Conservation (phyloP, 164 flowering plant species). For the Brasenia schreberi region DNA sequence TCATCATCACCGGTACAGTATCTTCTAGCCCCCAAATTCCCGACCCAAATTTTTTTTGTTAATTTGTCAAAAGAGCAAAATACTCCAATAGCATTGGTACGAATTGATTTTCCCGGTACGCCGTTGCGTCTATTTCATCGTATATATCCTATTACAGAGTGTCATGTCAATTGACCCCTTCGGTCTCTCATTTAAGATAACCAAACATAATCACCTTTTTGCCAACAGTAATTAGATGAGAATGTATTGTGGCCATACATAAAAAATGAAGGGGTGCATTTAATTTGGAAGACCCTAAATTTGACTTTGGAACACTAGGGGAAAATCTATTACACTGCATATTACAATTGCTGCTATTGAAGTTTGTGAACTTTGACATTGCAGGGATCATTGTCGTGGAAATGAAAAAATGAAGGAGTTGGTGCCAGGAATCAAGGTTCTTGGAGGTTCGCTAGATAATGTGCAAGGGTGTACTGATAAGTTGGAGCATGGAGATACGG, state of each 20-base stretch:
- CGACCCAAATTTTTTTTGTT: not conserved
- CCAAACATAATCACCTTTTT: too few relatives aligned
- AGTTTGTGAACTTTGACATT: not conserved
- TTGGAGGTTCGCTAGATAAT: conserved; percentile 81
- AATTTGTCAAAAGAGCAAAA: too few relatives aligned
- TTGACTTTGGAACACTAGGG: not conserved
- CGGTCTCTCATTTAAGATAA: too few relatives aligned
- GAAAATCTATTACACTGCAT: not conserved
- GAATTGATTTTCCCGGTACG: too few relatives aligned
- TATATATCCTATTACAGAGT: too few relatives aligned
- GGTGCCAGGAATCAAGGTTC: conserved; percentile 70
- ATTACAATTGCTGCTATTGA: not conserved
- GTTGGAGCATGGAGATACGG: conserved; percentile 69
- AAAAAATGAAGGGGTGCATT: too few relatives aligned
- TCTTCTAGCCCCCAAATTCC: not conserved
- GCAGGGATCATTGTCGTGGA: conserved; percentile 98
- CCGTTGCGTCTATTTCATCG: too few relatives aligned
- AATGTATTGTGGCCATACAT: too few relatives aligned
- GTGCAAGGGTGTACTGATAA: conserved; percentile 74
- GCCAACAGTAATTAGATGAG: too few relatives aligned
- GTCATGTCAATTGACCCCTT: too few relatives aligned
- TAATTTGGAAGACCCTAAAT: too few relatives aligned
- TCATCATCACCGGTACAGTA: conserved; percentile 76
- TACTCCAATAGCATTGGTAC: too few relatives aligned
- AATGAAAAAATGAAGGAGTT: conserved; percentile 71